Base-by-base conservation (phyloP, 345 rosid species). In the Brassica carinata region DNA sequence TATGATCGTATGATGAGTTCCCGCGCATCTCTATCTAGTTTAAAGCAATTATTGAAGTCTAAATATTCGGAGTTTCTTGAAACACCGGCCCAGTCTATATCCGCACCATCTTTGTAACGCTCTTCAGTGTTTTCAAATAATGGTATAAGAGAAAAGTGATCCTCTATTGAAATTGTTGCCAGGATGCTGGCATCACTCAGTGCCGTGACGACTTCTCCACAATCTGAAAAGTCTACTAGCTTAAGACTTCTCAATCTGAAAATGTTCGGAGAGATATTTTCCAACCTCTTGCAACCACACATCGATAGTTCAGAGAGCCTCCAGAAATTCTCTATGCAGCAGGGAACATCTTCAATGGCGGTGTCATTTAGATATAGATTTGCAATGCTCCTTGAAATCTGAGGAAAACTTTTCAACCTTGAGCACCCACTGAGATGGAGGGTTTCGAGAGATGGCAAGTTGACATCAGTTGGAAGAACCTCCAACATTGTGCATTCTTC, bases 211-310 rank as follows among this genome's bases (percentile, higher is more conserved):
- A 48, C 17, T 48, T 48, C 57, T 48, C 57, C 57, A 48, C 57
- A 48, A 48, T 48, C 15, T 48, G 57, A 48, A 48, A 13, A 13
- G 57, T 48, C 57, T 48, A 48, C 57, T 48, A 13, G 15, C 0
- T 14, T 4, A 14, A 48, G 57, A 48, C 57, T 48, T 14, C 15
- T 53, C 58, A 53, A 53, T 53, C 19, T 57, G 7, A 62, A 33
- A 23, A 82, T 23, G 34, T 36, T 78, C 3, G n/a, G 68, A 9
- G 79, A 74, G 53, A 85, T 77, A 10, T 34, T 59, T 53, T n/a
- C n/a, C 4, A 85, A 64, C 5, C 1, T 66, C 23, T 2, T 8
- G 67, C 84, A 79, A 5, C 77, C 1, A 1, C 0, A 0, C 77
- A 82, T 15, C 10, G 0, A 1, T 17, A 85, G 18, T 0, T 0